These are phyloP conservation scores for Zelopaecilomyces penicillatus DNA, from an alignment of 2,329 filamentous ascomycete species.

Conservation along the genomic window DNA sequence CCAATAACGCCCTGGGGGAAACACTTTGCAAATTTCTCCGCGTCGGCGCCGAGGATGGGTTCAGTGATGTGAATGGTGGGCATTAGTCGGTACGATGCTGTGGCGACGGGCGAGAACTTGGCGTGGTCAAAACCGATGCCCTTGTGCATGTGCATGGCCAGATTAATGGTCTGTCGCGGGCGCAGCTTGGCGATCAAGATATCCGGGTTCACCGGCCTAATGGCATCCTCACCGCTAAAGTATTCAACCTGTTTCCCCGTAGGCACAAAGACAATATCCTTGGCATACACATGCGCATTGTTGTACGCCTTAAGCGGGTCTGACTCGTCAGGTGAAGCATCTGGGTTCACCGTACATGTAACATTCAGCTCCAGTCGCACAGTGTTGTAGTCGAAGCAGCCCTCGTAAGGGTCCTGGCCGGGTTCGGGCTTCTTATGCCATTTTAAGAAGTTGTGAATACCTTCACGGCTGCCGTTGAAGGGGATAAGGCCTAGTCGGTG, in stretches of 20 bases:
- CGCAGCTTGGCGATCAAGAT: constrained; percentile 92
- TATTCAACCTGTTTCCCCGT: constrained; percentile 62
- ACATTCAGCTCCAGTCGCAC: constrained; percentile 69
- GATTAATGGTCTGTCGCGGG: constrained; percentile 76
- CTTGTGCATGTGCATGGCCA: constrained; percentile 91
- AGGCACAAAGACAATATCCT: constrained; percentile 67
- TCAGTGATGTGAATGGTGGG: constrained; percentile 76
- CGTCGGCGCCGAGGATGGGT: constrained; percentile 81
- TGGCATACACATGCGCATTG: constrained; percentile 75
- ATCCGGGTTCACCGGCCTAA: constrained; percentile 77
- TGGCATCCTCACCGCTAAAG: constrained; percentile 60
- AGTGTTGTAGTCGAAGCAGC: constrained; percentile 76
- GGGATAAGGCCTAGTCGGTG: constrained; percentile 87
- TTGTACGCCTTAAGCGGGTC: constrained; percentile 81
- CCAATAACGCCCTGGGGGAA: constrained; percentile 85
- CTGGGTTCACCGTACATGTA: constrained; percentile 69
- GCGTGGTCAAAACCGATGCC: constrained; percentile 90
- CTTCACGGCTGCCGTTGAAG: constrained; percentile 69
- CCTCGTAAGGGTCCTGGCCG: constrained; percentile 52
- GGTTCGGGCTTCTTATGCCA: constrained; percentile 67
- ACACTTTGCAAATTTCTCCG: constrained; percentile 80
- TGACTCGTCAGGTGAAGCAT: constrained; percentile 62
- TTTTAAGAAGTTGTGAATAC: constrained; percentile 67
- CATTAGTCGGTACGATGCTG: constrained; percentile 83
- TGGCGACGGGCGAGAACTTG: constrained; percentile 95